Conservation (phyloP, 495 filamentous ascomycete species). For the Penicillium waksmanii region DNA sequence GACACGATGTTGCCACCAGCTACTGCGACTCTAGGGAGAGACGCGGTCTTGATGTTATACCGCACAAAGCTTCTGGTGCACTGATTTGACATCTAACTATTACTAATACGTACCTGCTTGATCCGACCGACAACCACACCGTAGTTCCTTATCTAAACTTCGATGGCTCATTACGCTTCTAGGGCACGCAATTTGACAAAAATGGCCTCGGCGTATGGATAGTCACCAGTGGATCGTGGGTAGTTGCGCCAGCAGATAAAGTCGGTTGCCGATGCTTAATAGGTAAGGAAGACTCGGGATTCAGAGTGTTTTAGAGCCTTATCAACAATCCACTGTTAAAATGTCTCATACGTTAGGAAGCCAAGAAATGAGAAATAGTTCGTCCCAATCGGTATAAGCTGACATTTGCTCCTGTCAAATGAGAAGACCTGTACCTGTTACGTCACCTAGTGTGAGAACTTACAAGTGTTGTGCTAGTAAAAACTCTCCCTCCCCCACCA, state of each 20-base stretch:
- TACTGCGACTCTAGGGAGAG: background rate
- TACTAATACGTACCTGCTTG: background rate
- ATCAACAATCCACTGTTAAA: background rate
- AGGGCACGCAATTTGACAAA: background rate
- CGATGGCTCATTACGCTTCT: background rate
- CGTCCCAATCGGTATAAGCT: background rate
- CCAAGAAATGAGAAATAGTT: background rate
- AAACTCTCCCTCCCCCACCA: background rate
- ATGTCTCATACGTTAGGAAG: background rate
- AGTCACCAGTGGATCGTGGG: background rate
- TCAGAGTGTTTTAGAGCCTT: background rate
- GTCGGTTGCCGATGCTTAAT: background rate
- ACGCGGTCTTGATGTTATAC: background rate
- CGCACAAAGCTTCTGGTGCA: background rate
- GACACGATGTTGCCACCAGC: background rate
- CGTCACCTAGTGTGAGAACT: background rate
- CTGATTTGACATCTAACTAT: background rate
- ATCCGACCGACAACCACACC: background rate
- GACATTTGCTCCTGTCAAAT: background rate
- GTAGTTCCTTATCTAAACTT: background rate
- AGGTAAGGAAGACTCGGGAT: background rate
- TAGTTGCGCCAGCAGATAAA: background rate
- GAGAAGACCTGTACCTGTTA: background rate
- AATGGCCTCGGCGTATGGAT: background rate
- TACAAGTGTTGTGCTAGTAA: background rate